phyloP scores from a whole-genome alignment of 345 rosid genomes.

The Eucalyptus sideroxylon region DNA sequence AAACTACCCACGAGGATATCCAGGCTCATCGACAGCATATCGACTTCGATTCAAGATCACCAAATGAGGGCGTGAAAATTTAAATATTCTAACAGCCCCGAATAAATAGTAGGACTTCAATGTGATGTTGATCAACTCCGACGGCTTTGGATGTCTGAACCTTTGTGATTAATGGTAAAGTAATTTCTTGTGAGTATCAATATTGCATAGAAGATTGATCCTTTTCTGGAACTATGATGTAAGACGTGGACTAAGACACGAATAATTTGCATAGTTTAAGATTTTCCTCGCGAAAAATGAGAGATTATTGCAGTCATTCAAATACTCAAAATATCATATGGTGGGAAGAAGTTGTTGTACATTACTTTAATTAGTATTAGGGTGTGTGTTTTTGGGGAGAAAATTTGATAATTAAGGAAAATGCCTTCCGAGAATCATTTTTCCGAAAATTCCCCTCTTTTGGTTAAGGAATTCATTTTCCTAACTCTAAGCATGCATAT shows the following conservation, averaged over 20 bases:
- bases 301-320: not conserved
- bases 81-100: not conserved
- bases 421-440: not conserved
- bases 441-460: not conserved
- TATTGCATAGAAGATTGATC: not conserved
- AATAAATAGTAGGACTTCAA: not conserved
- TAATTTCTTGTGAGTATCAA: not conserved
- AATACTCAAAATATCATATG: not conserved
- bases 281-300: not conserved
- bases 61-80: not conserved
- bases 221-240: not conserved
- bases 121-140: not conserved
- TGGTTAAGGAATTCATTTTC: not conserved
- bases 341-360: not conserved
- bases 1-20: not conserved
- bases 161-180: not conserved
- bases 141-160: not conserved
- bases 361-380: not conserved
- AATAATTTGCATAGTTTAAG: not conserved
- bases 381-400: rapidly evolving
- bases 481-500: not conserved
- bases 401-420: not conserved
- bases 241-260: not conserved
- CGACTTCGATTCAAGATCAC: not conserved
- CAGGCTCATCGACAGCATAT: not conserved